phyloP scores from a whole-genome alignment of 768 basidiomycete genomes.

The Trametes cubensis region DNA sequence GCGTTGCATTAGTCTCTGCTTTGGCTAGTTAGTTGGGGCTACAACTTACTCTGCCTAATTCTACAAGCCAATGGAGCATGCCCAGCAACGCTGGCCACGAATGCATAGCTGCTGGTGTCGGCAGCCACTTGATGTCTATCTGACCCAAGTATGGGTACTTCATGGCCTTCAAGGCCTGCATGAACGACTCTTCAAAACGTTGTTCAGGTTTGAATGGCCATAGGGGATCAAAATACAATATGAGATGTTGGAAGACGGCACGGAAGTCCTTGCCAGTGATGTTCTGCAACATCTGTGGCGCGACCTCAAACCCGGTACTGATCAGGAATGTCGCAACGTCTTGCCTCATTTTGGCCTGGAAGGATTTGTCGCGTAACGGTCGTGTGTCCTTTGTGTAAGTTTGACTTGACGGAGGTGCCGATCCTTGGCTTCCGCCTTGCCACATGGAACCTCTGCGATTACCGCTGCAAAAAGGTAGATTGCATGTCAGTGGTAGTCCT shows the following conservation, averaged over 20 bases:
- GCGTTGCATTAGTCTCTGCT: not conserved
- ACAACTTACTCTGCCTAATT: constrained; percentile 73
- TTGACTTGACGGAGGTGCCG: constrained; percentile 56
- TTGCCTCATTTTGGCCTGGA: constrained; percentile 74
- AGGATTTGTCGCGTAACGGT: constrained; percentile 74
- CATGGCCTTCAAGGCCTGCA: constrained; percentile 70
- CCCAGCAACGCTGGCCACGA: constrained; percentile 91
- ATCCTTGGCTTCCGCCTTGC: constrained; percentile 53
- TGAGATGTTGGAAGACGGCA: constrained; percentile 78
- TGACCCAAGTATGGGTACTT: constrained; percentile 81
- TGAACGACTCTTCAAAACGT: constrained; percentile 82
- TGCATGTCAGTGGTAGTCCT: not conserved
- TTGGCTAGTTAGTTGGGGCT: not conserved
- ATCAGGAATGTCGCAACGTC: constrained; percentile 76
- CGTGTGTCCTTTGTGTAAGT: constrained; percentile 66
- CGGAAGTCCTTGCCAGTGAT: constrained; percentile 90
- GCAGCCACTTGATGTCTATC: constrained; percentile 85
- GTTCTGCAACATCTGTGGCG: constrained; percentile 66
- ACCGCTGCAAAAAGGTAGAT: constrained; percentile 45
- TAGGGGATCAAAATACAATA: constrained; percentile 68
- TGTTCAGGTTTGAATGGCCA: constrained; percentile 58
- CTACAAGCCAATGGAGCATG: constrained; percentile 90
- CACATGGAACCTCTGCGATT: constrained; percentile 78
- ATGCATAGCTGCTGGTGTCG: constrained; percentile 85
- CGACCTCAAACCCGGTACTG: constrained; percentile 64